Conservation (phyloP, 2,329 filamentous ascomycete genomes). For the Colletotrichum limetticola region DNA sequence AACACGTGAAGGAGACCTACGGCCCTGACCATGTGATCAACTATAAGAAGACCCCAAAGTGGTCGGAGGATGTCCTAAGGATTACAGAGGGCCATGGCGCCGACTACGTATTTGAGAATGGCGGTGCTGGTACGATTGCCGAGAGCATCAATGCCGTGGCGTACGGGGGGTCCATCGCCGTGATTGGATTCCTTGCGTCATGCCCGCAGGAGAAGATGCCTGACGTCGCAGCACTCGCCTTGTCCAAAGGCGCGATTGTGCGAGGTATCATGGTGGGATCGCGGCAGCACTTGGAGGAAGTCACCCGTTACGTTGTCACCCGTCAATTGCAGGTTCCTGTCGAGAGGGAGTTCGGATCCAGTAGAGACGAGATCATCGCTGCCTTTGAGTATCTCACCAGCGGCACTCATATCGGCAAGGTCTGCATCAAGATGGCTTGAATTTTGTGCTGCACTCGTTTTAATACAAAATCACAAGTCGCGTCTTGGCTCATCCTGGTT, state of each 20-base stretch:
- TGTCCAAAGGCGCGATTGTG: constrained; percentile 45
- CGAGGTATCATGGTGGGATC: constrained; percentile 49
- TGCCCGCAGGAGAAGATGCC: constrained; percentile 42
- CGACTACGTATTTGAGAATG: constrained; percentile 52
- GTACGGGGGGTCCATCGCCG: constrained; percentile 55
- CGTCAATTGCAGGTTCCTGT: constrained; percentile 43
- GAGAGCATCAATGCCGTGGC: constrained; percentile 57
- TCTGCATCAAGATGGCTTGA: constrained; percentile 41
- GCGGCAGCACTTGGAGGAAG: constrained; percentile 48
- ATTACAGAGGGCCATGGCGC: constrained; percentile 57
- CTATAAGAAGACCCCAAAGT: constrained; percentile 56
- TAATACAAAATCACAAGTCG: background rate
- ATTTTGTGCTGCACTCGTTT: background rate
- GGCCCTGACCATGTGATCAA: constrained; percentile 60
- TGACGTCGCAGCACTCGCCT: constrained; percentile 41
- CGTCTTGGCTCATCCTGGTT: background rate
- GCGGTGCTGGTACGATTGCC: constrained; percentile 51
- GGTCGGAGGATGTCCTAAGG: constrained; percentile 55
- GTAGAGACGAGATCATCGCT: constrained; percentile 40
- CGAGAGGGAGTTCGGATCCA: constrained; percentile 47
- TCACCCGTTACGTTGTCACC: constrained; percentile 42
- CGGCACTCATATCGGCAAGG: constrained; percentile 48
- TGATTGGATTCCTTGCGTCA: constrained; percentile 53
- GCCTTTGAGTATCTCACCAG: constrained; percentile 11
- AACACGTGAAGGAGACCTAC: constrained; percentile 44